Conservation (phyloP, 164 flowering plant species). For the Tinospora cordifolia region DNA sequence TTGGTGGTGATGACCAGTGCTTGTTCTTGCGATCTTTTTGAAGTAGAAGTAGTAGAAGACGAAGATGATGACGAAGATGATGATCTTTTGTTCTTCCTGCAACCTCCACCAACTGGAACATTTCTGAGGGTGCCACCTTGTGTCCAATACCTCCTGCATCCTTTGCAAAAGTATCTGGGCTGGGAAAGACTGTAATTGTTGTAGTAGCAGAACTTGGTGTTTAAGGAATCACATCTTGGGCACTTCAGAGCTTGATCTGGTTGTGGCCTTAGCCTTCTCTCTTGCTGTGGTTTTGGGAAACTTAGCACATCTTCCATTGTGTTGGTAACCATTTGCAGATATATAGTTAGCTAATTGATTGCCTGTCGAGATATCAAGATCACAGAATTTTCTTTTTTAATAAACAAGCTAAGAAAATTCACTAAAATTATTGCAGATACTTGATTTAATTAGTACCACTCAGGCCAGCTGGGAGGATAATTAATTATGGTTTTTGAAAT, state of each 20-base stretch:
- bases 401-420: background rate
- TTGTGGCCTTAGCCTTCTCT: slow-evolving; percentile 56
- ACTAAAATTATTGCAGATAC: too few relatives aligned
- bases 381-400: too few relatives aligned
- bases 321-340: slow-evolving; percentile 40
- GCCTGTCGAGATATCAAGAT: background rate
- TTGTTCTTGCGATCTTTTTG: slow-evolving; percentile 36
- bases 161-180: slow-evolving; percentile 93
- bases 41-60: slow-evolving; percentile 35
- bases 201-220: slow-evolving; percentile 98
- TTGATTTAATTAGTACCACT: too few relatives aligned
- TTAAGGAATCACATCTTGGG: slow-evolving; percentile 84
- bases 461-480: too few relatives aligned
- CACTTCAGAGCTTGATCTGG: slow-evolving; percentile 75
- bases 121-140: slow-evolving; percentile 87
- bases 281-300: slow-evolving; percentile 47
- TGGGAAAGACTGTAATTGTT: slow-evolving; percentile 94
- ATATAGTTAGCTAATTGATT: background rate
- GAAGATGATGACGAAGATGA: slow-evolving; percentile 39
- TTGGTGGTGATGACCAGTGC: slow-evolving; percentile 17
- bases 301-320: slow-evolving; percentile 53
- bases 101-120: slow-evolving; percentile 92
- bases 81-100: slow-evolving; percentile 75
- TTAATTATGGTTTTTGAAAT: background rate
- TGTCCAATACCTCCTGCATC: slow-evolving; percentile 90